Conservation (phyloP, 352 stramenopile species). For the Pythium phragmiticola region DNA sequence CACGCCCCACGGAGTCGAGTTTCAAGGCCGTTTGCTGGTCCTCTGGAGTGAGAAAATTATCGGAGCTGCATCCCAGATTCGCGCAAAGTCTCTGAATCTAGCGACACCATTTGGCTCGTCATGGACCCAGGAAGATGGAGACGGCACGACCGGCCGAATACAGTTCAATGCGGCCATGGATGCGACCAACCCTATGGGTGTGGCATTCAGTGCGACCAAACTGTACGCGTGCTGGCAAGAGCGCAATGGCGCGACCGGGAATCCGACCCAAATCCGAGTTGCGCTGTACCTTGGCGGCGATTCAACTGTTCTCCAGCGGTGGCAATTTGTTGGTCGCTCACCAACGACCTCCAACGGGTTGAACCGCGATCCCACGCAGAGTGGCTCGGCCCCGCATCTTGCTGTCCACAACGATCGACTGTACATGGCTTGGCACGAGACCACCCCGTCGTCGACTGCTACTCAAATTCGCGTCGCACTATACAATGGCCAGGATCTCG, state of each 20-base stretch:
- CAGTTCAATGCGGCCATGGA: slow-evolving; percentile 47
- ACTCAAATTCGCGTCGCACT: slow-evolving; percentile 57
- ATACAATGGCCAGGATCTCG: slow-evolving; percentile 44
- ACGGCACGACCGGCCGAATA: slow-evolving; percentile 28
- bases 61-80: slow-evolving; percentile 36
- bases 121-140: slow-evolving; percentile 48
- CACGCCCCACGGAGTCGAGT: slow-evolving; percentile 25
- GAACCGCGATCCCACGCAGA: slow-evolving; percentile 44
- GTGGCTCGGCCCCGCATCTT: slow-evolving; percentile 33
- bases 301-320: slow-evolving; percentile 28
- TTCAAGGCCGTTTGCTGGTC: slow-evolving; percentile 36
- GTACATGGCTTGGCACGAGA: slow-evolving; percentile 63
- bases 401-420: slow-evolving; percentile 39
- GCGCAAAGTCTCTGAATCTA: slow-evolving; percentile 42
- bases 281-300: slow-evolving; percentile 34
- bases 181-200: slow-evolving; percentile 33
- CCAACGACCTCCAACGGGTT: slow-evolving; percentile 33
- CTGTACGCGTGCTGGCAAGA: slow-evolving; percentile 65
- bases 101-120: slow-evolving; percentile 29
- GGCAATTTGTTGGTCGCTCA: slow-evolving; percentile 38
- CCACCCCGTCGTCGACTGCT: slow-evolving; percentile 2
- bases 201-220: slow-evolving; percentile 25
- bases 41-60: slow-evolving; percentile 50
- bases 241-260: slow-evolving; percentile 22
- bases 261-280: slow-evolving; percentile 51